These are phyloP conservation scores for Ustilago curta DNA, from an alignment of 1,284 basidiomycete genomes.

Conservation along the genomic window DNA sequence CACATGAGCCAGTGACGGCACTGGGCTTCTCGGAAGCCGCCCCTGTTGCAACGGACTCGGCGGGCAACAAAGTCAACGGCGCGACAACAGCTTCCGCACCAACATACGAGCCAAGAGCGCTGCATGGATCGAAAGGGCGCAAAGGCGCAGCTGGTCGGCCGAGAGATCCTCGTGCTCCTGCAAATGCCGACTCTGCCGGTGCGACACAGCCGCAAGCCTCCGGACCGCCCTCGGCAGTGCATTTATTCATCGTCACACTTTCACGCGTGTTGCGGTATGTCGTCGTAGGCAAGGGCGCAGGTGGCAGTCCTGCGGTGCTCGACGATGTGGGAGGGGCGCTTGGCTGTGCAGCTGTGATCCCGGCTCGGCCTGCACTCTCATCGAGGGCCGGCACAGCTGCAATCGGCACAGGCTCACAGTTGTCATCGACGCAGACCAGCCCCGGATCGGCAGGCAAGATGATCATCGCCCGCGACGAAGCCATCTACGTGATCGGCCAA, in stretches of 20 bases:
- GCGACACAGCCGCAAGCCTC: conserved; percentile 12
- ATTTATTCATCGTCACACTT: conserved; percentile 88
- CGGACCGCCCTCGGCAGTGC: conserved; percentile 70
- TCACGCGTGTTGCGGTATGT: conserved; percentile 83
- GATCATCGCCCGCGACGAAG: conserved; percentile 89
- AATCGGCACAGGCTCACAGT: neutral
- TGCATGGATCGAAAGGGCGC: conserved; percentile 42
- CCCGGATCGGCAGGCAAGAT: conserved; percentile 76
- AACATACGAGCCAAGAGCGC: conserved; percentile 34
- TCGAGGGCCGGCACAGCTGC: neutral
- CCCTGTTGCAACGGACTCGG: neutral
- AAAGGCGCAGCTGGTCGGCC: conserved; percentile 35
- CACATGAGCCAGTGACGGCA: conserved; percentile 86
- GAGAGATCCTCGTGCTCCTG: conserved; percentile 24
- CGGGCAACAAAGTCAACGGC: conserved; percentile 5
- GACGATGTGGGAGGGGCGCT: conserved; percentile 88
- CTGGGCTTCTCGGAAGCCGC: conserved; percentile 81
- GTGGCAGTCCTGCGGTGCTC: conserved; percentile 76
- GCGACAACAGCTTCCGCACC: neutral
- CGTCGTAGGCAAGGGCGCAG: conserved; percentile 80
- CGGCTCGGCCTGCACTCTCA: conserved; percentile 13
- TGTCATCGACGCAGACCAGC: conserved; percentile 2
- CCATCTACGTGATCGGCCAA: conserved; percentile 85
- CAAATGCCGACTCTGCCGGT: neutral
- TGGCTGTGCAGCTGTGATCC: conserved; percentile 77